A percentile compares a stretch with the other conserved stretches of the same genome.
phyloP scores from a whole-genome alignment of 495 filamentous ascomycete genomes.

The Tuber brumale region DNA sequence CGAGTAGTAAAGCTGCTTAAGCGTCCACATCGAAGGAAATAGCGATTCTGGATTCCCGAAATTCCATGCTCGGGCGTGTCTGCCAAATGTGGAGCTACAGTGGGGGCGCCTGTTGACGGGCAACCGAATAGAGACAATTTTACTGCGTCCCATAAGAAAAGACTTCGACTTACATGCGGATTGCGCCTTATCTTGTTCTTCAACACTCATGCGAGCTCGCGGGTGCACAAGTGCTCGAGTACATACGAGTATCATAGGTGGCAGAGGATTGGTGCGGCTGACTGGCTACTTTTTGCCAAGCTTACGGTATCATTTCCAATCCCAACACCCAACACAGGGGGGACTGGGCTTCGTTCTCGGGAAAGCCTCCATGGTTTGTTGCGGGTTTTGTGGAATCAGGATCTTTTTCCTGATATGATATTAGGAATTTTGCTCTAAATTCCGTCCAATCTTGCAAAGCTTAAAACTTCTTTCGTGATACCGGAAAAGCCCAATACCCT shows the following conservation, averaged over 20 bases:
- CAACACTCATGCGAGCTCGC: neutral
- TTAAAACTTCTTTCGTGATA: neutral
- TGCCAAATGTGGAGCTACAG: neutral
- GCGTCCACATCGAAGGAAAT: neutral
- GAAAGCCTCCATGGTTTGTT: neutral
- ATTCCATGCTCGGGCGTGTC: neutral
- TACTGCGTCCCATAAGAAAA: neutral
- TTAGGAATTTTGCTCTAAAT: neutral
- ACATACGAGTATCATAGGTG: neutral
- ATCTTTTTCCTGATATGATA: neutral
- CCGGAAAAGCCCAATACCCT: neutral
- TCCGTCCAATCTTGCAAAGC: neutral
- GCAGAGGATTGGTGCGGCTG: neutral
- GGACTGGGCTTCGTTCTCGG: neutral
- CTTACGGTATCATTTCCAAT: neutral
- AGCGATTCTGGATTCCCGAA: neutral
- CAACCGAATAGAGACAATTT: neutral
- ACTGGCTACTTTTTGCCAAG: neutral
- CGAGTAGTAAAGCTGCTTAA: neutral
- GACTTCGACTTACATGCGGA: neutral
- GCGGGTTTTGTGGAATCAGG: neutral
- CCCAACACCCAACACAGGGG: neutral
- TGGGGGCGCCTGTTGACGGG: neutral
- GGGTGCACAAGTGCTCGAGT: neutral
- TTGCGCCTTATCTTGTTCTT: neutral